phyloP scores from a whole-genome alignment of 2,329 filamentous ascomycete genomes.

The Pyrenophora tritici-repentis region DNA sequence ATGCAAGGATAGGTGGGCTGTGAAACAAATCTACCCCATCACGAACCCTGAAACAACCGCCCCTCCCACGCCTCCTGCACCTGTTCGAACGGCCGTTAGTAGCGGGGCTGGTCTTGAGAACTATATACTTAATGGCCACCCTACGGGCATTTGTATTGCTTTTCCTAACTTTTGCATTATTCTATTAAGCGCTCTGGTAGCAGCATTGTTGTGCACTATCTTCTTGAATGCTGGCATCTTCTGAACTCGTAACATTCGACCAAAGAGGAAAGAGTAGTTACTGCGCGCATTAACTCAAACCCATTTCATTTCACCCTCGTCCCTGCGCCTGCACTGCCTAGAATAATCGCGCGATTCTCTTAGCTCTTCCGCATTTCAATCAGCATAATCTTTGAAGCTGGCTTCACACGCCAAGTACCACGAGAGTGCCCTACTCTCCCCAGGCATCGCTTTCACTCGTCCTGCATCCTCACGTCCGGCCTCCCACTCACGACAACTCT shows the following conservation, averaged over 20 bases:
- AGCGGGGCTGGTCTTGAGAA: conserved; percentile 1
- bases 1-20: conserved; percentile 9
- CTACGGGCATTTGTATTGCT: conserved; percentile 7
- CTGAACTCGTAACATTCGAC: conserved; percentile 1
- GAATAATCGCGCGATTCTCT: too few relatives aligned
- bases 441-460: not conserved
- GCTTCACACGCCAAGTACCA: conserved; percentile 14
- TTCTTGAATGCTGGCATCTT: not conserved
- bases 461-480: conserved; percentile 4
- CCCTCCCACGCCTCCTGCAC: conserved; percentile 13
- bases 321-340: too few relatives aligned
- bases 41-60: conserved; percentile 21
- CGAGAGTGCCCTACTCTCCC: conserved; percentile 6
- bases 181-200: conserved; percentile 11
- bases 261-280: conserved; percentile 2
- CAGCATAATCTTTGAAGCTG: not conserved
- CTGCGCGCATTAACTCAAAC: not conserved
- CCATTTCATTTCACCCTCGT: too few relatives aligned
- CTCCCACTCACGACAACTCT: conserved; percentile 4
- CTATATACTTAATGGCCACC: conserved; percentile 20
- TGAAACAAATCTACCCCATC: conserved; percentile 27
- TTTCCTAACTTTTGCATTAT: conserved; percentile 12
- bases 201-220: not conserved
- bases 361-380: not conserved
- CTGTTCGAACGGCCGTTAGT: conserved; percentile 3